phyloP scores from a whole-genome alignment of 495 filamentous ascomycete genomes.

The Amniculicola lignicola region DNA sequence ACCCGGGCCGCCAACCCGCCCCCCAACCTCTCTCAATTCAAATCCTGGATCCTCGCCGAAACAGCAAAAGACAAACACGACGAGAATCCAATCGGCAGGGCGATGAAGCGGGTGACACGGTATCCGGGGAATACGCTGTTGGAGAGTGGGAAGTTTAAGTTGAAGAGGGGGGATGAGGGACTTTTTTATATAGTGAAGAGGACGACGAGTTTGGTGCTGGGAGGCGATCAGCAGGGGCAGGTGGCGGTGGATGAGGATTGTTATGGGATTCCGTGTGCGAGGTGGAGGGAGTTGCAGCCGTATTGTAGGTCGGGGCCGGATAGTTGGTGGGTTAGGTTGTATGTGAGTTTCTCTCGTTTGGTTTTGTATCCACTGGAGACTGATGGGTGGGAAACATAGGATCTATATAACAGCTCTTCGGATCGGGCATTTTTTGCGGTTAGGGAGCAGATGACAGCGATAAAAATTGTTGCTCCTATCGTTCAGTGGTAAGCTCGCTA shows the following conservation, averaged over 20 bases:
- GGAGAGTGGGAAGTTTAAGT: constrained; percentile 9
- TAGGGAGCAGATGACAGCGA: background rate
- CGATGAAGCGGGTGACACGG: constrained; percentile 9
- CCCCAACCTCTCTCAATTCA: background rate
- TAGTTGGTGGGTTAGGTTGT: constrained; percentile 17
- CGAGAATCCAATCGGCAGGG: constrained; percentile 5
- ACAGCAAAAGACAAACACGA: constrained; percentile 1
- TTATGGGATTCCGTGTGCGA: constrained; percentile 8
- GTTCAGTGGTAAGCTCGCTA: background rate
- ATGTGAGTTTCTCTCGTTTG: background rate
- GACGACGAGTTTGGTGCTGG: constrained; percentile 4
- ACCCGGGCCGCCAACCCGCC: background rate
- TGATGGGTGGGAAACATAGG: background rate
- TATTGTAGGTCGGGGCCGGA: background rate
- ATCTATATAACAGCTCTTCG: background rate
- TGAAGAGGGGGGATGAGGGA: background rate
- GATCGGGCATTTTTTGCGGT: background rate
- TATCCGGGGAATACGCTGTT: constrained; percentile 14
- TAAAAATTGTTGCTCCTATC: background rate
- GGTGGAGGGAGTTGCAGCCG: constrained; percentile 10
- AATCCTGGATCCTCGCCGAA: background rate
- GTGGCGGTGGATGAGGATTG: constrained; percentile 5
- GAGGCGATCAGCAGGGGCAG: background rate
- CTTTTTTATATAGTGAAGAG: constrained; percentile 7
- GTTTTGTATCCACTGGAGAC: background rate